A percentile compares a stretch with the other conserved stretches of the same genome.
Conservation (phyloP, 306 rosid genomes). For the Ochetophila trinervis region DNA sequence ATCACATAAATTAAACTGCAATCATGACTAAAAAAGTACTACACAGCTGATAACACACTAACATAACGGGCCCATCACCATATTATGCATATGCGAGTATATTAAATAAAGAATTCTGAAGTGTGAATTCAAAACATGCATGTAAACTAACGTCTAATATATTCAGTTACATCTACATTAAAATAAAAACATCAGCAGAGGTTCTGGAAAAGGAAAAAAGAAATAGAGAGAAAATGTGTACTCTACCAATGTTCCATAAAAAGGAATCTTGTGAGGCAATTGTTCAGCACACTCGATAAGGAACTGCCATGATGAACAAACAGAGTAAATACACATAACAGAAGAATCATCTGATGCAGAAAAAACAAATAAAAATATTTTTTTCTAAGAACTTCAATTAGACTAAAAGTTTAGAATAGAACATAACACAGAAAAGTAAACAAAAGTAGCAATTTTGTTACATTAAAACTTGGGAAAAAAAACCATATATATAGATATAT, state of each 20-base stretch:
- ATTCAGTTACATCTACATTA: background rate
- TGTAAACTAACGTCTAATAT: too few species aligned
- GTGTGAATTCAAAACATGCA: too few species aligned
- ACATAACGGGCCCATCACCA: too few species aligned
- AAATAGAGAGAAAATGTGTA: background rate
- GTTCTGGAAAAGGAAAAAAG: constrained; percentile 4
- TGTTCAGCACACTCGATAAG: constrained; percentile 74
- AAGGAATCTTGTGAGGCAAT: constrained; percentile 89
- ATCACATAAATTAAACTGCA: too few species aligned
- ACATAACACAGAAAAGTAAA: background rate
- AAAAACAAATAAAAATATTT: background rate
- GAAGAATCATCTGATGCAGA: background rate
- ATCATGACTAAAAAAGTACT: too few species aligned
- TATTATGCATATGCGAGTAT: too few species aligned
- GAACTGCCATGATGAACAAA: constrained; percentile 54
- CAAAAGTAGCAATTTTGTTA: too few species aligned
- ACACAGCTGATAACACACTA: too few species aligned
- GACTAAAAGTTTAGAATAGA: background rate
- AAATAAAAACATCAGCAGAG: background rate
- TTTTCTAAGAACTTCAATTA: background rate
- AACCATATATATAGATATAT: too few species aligned
- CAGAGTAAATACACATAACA: constrained; percentile 10
- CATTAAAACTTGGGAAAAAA: too few species aligned
- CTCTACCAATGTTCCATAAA: constrained; percentile 82
- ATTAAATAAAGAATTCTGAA: background rate